Base-by-base conservation (phyloP, 257 asterid species). In the Euphrasia confusa region DNA sequence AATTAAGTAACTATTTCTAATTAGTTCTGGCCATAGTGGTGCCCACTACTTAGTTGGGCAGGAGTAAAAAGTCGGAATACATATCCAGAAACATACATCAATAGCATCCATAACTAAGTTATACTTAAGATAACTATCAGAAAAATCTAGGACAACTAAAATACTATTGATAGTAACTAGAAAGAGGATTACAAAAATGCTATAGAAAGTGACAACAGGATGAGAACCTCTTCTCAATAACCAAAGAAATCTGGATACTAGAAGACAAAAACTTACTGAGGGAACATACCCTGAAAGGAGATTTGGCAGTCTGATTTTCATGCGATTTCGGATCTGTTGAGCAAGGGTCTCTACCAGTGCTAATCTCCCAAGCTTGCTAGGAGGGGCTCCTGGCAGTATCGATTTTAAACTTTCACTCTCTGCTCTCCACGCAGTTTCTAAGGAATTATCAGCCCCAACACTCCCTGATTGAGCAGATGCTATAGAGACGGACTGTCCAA, bases 271-370 rank as follows among this genome's bases (percentile, higher is more conserved):
- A 59, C 66, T 66, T 54, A 66, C 61, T 56, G 53, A 54, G 17
- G 53, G 60, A 59, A 32, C 70, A 53, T 82, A 91, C 98, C 98
- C 96, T 11, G 96, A 84, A 56, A 91, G 91, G 55, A 91, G 84
- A 81, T 83, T 91, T 15, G 99, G 99, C 58, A 93, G 84, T 78
- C 97, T 85, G 69, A 93, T 56, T 80, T 83, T 93, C 95, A 87
- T 85, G 44, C 99, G 95, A 63, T 7, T 87, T 54, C 97, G 83
- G 64, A 93, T 93, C 83, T 93, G 95, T 59, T 87, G 89, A 66
- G 97, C 84, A 61, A 93, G 81, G 72, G 96, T 87, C 80, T 93
- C 99, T 53, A 93, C 90, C 83, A 93, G 74, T 13, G 99, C 97
- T 69, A 93, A 77, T 78, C 99, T 79, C 67, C 99, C 99, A 54